A percentile compares a stretch with the other conserved stretches of the same genome.
Evolutionary conservation across 192 early-diverging fungal genomes (phyloP).

Genomic region (Phycomyces nitens): DNA sequence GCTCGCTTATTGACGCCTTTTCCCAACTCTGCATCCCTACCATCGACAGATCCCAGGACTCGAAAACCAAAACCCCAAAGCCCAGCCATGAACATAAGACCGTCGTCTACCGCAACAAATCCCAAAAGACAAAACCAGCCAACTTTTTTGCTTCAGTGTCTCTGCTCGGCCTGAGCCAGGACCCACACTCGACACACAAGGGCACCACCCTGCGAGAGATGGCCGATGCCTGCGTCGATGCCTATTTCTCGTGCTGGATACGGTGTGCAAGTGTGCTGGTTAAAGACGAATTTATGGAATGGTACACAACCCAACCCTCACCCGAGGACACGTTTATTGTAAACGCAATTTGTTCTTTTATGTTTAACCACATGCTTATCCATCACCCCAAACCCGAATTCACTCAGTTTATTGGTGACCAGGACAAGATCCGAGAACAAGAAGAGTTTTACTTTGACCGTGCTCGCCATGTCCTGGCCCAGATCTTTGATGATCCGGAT

Average conservation of each 20-base stretch:
- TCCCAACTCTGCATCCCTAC: conserved; percentile 17
- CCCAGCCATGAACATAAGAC: conserved; percentile 11
- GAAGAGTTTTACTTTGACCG: conserved; percentile 35
- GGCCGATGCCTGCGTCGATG: conserved; percentile 27
- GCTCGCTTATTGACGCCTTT: conserved; percentile 31
- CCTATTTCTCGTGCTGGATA: conserved; percentile 36
- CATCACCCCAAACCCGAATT: conserved; percentile 20
- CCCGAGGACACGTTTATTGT: conserved; percentile 31
- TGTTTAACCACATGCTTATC: conserved; percentile 25
- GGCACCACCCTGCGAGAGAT: conserved; percentile 18
- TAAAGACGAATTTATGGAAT: conserved; percentile 33
- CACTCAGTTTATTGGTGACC: conserved; percentile 13
- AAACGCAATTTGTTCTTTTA: conserved; percentile 32
- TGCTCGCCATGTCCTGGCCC: conserved; percentile 23
- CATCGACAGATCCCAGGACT: neutral
- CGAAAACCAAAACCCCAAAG: neutral
- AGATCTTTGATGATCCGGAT: conserved; percentile 34
- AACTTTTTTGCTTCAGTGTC: conserved; percentile 23
- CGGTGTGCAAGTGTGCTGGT: conserved; percentile 25
- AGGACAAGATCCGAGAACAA: conserved; percentile 27
- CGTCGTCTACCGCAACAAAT: conserved; percentile 25
- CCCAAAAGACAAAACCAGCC: conserved; percentile 19
- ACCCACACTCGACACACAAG: conserved; percentile 9
- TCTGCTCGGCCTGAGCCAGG: conserved; percentile 3
- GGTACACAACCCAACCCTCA: conserved; percentile 22